These are phyloP conservation scores for Nakazawaea anatomiae DNA, from an alignment of 805 yeast genomes.

Conservation along the genomic window DNA sequence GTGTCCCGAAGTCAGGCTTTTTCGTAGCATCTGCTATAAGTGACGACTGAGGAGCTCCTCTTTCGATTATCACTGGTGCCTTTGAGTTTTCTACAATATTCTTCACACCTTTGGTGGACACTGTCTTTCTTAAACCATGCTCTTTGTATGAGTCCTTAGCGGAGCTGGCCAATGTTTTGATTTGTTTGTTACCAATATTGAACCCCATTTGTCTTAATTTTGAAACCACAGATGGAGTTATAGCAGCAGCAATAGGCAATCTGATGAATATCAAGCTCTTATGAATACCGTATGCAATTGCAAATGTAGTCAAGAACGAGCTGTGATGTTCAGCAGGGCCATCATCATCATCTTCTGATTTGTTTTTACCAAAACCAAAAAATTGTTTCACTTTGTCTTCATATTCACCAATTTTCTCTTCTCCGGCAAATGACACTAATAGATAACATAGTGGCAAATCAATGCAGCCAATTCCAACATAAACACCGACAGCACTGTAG, in stretches of 20 bases:
- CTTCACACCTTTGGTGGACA: conserved; percentile 19
- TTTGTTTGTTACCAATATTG: conserved; percentile 52
- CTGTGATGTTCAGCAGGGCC: conserved; percentile 16
- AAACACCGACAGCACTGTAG: conserved; percentile 83
- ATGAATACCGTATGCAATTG: conserved; percentile 90
- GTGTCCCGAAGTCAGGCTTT: conserved; percentile 45
- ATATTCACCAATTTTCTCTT: conserved; percentile 65
- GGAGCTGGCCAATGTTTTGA: conserved; percentile 34
- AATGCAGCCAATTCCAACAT: conserved; percentile 61
- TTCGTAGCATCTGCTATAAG: conserved; percentile 21
- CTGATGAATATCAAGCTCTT: conserved; percentile 80
- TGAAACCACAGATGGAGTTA: conserved; percentile 75
- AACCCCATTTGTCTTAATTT: conserved; percentile 72
- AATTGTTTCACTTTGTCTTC: conserved; percentile 54
- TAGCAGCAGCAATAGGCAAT: conserved; percentile 85
- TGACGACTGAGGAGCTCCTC: no score
- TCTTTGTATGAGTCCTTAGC: conserved; percentile 20
- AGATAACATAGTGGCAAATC: conserved; percentile 83
- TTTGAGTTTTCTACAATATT: conserved; percentile 15
- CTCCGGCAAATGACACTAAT: conserved; percentile 82
- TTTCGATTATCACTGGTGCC: conserved; percentile 14
- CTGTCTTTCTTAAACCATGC: conserved; percentile 20
- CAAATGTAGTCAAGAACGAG: conserved; percentile 71
- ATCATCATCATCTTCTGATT: conserved; percentile 16
- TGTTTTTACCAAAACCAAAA: conserved; percentile 54